phyloP scores from a whole-genome alignment of 208 protist genomes.

The Crithidia fasciculata region DNA sequence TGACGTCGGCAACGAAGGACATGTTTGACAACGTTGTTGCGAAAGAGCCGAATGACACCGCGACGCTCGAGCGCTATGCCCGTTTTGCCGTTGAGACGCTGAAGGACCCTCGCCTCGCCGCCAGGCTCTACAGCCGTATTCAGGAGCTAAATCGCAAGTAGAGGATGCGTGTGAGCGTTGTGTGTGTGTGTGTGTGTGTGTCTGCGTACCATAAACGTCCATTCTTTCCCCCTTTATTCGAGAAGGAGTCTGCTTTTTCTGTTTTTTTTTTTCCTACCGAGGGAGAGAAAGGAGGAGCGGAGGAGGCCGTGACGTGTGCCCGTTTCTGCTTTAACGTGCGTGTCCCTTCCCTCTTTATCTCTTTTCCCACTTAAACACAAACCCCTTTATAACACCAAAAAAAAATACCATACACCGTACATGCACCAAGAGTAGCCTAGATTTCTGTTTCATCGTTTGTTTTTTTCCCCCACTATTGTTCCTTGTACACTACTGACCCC shows the following conservation, averaged over 20 bases:
- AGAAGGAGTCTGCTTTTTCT: neutral
- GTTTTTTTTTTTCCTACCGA: neutral
- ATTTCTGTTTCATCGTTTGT: slow-evolving; percentile 24
- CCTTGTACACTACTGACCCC: slow-evolving; percentile 13
- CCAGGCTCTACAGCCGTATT: slow-evolving; percentile 45
- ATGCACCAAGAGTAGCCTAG: slow-evolving; percentile 21
- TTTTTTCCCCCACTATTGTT: slow-evolving; percentile 9
- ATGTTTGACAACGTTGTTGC: slow-evolving; percentile 50
- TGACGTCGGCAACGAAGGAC: slow-evolving; percentile 46
- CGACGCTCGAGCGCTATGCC: slow-evolving; percentile 64
- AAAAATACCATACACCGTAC: neutral
- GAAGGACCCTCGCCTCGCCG: slow-evolving; percentile 51
- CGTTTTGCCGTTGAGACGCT: slow-evolving; percentile 71
- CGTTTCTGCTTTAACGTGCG: neutral
- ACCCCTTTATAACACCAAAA: neutral
- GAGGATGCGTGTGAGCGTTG: neutral
- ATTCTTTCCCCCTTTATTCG: too few relatives aligned
- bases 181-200: neutral
- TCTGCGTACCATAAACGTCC: neutral
- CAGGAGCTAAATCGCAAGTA: slow-evolving; percentile 39
- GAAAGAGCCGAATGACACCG: slow-evolving; percentile 43
- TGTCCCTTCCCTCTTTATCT: neutral
- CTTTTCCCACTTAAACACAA: slow-evolving; percentile 7
- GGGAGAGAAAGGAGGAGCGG: neutral
- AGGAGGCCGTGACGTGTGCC: too few relatives aligned